Conservation (phyloP, 2,329 filamentous ascomycete species). For the Penicillium hordei region DNA sequence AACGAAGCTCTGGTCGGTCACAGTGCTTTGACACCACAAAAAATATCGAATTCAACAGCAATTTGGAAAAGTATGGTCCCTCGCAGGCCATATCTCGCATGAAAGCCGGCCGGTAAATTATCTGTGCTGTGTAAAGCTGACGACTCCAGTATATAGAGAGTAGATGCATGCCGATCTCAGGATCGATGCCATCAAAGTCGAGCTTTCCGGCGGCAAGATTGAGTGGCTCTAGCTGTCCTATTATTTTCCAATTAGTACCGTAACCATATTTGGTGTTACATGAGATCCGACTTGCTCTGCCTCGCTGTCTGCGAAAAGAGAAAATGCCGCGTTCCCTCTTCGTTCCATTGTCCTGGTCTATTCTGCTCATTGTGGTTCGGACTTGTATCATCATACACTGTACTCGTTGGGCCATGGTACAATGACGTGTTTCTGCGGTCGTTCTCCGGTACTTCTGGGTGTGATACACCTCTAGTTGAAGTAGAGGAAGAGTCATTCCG, state of each 20-base stretch:
- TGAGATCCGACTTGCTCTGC: slow-evolving; percentile 19
- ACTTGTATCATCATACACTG: slow-evolving; percentile 25
- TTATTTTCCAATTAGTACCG: background rate
- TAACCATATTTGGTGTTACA: background rate
- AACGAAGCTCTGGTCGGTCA: slow-evolving; percentile 47
- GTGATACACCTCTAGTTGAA: slow-evolving; percentile 14
- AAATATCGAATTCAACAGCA: slow-evolving; percentile 55
- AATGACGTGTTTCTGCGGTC: slow-evolving; percentile 18
- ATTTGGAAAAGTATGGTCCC: slow-evolving; percentile 54
- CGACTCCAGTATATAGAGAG: slow-evolving; percentile 56
- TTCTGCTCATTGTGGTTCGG: slow-evolving; percentile 7
- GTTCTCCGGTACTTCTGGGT: slow-evolving; percentile 22
- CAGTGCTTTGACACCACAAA: slow-evolving; percentile 51
- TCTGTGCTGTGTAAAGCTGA: slow-evolving; percentile 50
- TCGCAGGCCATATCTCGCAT: slow-evolving; percentile 52
- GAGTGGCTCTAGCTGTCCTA: slow-evolving; percentile 52
- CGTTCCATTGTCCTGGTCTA: slow-evolving; percentile 5
- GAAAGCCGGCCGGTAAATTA: slow-evolving; percentile 55
- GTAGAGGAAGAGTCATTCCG: slow-evolving; percentile 9
- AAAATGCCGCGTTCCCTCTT: slow-evolving; percentile 24
- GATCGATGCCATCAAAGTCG: slow-evolving; percentile 58
- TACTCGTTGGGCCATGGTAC: slow-evolving; percentile 27
- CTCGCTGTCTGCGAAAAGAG: slow-evolving; percentile 28
- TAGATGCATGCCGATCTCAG: slow-evolving; percentile 54
- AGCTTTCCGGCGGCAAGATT: slow-evolving; percentile 49